A percentile compares a stretch with the other conserved stretches of the same genome.
Evolutionary conservation across 495 filamentous ascomycete genomes (phyloP).

Genomic region (Pseudomonodictys pantanalensis): DNA sequence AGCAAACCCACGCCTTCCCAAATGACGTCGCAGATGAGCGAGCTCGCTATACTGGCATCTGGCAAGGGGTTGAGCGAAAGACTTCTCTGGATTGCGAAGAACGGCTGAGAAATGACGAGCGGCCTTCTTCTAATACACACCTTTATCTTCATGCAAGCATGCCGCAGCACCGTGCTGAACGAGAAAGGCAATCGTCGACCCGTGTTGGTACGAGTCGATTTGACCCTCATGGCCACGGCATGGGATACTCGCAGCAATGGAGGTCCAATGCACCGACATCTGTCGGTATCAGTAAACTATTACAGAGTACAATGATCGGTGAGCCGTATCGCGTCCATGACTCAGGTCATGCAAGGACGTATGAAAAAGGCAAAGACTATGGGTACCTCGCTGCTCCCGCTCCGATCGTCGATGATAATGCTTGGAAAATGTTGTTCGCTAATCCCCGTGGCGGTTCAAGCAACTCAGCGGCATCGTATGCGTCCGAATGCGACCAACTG

Average conservation of each 20-base stretch:
- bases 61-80: too few species aligned
- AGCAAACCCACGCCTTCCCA: too few species aligned
- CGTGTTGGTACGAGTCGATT: too few species aligned
- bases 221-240: too few species aligned
- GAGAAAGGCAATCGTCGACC: not conserved
- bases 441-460: slow-evolving; percentile 21
- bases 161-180: not conserved
- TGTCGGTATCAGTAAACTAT: not conserved
- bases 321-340: not conserved
- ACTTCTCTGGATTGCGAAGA: too few species aligned
- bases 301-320: not conserved
- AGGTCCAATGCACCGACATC: not conserved
- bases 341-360: slow-evolving; percentile 6
- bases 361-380: not conserved
- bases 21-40: too few species aligned
- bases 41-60: too few species aligned
- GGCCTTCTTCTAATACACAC: too few species aligned
- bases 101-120: too few species aligned
- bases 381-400: not conserved
- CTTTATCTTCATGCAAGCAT: not conserved
- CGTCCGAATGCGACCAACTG: not conserved
- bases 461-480: slow-evolving; percentile 6
- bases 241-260: too few species aligned
- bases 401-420: slow-evolving; percentile 23
- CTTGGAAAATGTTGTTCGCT: slow-evolving; percentile 21